Evolutionary conservation across 2,329 filamentous ascomycete species (phyloP).

Genomic region (Leptographium lundbergii): DNA sequence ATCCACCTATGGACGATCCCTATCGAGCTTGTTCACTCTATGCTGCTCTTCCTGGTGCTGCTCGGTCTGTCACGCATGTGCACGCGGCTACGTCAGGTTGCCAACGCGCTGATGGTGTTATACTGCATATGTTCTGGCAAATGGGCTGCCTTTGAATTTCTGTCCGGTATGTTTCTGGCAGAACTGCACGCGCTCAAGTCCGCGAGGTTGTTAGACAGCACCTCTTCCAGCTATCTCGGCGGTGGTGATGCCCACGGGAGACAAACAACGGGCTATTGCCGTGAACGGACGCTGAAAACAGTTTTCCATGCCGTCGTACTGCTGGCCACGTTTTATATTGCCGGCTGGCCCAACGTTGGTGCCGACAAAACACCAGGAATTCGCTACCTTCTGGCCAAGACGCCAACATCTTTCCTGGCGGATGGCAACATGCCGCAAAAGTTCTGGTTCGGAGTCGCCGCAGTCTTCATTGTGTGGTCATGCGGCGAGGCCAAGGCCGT

Average conservation of each 20-base stretch:
- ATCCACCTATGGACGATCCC: constrained; percentile 36
- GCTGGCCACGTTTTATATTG: constrained; percentile 15
- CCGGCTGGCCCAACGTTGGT: constrained; percentile 26
- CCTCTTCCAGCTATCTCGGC: background rate
- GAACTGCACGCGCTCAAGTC: constrained; percentile 28
- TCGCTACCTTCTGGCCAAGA: constrained; percentile 18
- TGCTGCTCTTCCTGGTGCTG: constrained; percentile 28
- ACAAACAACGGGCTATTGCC: background rate
- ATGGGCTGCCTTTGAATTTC: constrained; percentile 32
- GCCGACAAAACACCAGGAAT: constrained; percentile 22
- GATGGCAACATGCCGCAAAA: constrained; percentile 18
- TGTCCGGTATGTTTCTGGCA: constrained; percentile 31
- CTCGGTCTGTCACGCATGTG: constrained; percentile 24
- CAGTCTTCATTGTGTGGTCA: constrained; percentile 24
- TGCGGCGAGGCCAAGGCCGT: constrained; percentile 22
- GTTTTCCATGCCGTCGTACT: constrained; percentile 8
- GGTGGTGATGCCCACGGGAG: background rate
- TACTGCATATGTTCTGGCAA: constrained; percentile 26
- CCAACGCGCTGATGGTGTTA: constrained; percentile 19
- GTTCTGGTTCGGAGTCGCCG: constrained; percentile 24
- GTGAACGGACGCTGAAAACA: background rate
- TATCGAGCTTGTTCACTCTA: constrained; percentile 32
- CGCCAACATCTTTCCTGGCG: constrained; percentile 20
- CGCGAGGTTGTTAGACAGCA: background rate
- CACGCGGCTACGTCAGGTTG: constrained; percentile 18